These are phyloP conservation scores for Auricularia sp. DNA, from an alignment of 768 basidiomycete genomes.

Conservation along the genomic window DNA sequence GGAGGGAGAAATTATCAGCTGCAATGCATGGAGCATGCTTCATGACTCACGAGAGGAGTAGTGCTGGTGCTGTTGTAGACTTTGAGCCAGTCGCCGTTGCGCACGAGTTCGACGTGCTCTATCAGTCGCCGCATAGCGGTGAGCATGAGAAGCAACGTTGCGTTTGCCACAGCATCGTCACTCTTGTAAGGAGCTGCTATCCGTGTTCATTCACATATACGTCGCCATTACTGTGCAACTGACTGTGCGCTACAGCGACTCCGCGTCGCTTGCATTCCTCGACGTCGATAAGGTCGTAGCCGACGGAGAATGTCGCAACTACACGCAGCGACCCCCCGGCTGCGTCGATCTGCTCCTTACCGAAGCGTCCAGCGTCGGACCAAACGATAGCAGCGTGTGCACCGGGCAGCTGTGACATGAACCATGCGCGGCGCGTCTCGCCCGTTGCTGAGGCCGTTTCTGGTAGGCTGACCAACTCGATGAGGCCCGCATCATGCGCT, in stretches of 20 bases:
- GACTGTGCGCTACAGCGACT: not conserved
- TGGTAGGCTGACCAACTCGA: not conserved
- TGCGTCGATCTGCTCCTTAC: not conserved
- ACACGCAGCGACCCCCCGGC: not conserved
- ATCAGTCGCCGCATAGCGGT: not conserved
- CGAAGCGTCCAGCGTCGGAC: not conserved
- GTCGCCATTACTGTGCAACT: not conserved
- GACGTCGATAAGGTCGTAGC: constrained; percentile 1
- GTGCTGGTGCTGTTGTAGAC: not conserved
- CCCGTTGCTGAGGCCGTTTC: not conserved
- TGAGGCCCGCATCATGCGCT: not conserved
- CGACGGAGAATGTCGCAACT: not conserved
- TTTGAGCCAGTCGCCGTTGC: not conserved
- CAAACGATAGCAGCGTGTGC: not conserved
- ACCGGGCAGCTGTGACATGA: not conserved
- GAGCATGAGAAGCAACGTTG: not conserved
- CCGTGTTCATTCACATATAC: not conserved
- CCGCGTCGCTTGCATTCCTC: not conserved
- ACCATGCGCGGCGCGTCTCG: not conserved
- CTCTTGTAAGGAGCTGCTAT: not conserved
- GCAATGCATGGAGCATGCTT: not conserved
- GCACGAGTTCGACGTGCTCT: not conserved
- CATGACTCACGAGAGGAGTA: not conserved
- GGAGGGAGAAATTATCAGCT: not conserved
- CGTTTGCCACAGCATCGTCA: constrained; percentile 1